phyloP scores from a whole-genome alignment of 2,329 filamentous ascomycete species.

The Aspergillus clavatus region DNA sequence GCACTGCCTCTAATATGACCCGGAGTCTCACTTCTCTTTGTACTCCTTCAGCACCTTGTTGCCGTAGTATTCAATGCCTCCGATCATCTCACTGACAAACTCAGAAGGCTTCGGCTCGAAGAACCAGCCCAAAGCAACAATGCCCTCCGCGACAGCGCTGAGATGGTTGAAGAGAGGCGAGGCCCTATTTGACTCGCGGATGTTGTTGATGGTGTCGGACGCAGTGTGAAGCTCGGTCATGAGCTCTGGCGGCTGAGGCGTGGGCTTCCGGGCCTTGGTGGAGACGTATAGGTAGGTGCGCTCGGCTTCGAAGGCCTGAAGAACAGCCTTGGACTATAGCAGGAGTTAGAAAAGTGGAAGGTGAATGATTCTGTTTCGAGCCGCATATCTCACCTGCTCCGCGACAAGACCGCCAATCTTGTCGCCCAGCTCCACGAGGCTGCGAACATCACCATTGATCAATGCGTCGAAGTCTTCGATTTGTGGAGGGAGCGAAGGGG shows the following conservation, averaged over 20 bases:
- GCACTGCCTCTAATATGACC: no score
- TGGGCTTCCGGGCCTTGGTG: constrained; percentile 88
- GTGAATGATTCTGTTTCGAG: background rate
- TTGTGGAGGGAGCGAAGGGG: constrained; percentile 64
- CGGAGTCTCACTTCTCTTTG: constrained; percentile 64
- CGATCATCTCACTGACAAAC: constrained; percentile 76
- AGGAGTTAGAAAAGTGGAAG: constrained; percentile 10
- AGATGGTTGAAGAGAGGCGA: constrained; percentile 75
- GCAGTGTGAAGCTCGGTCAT: constrained; percentile 82
- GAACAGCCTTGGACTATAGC: constrained; percentile 50
- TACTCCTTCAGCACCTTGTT: constrained; percentile 89
- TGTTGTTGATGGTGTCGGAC: constrained; percentile 70
- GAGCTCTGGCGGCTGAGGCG: constrained; percentile 66
- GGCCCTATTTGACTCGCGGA: constrained; percentile 75
- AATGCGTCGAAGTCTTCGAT: constrained; percentile 84
- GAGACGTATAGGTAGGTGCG: constrained; percentile 82
- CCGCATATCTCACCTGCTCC: constrained; percentile 61
- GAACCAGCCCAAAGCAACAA: constrained; percentile 87
- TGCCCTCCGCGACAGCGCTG: constrained; percentile 82
- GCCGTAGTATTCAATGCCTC: constrained; percentile 85
- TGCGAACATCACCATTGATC: constrained; percentile 66
- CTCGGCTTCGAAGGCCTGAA: constrained; percentile 72
- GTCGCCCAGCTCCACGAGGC: constrained; percentile 72
- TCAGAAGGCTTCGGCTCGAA: constrained; percentile 78
- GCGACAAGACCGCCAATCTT: constrained; percentile 72